Evolutionary conservation across 1,284 basidiomycete genomes (phyloP), one percentile per base, ranked within the genome.

Genomic region (Retiboletus flavoniger): DNA sequence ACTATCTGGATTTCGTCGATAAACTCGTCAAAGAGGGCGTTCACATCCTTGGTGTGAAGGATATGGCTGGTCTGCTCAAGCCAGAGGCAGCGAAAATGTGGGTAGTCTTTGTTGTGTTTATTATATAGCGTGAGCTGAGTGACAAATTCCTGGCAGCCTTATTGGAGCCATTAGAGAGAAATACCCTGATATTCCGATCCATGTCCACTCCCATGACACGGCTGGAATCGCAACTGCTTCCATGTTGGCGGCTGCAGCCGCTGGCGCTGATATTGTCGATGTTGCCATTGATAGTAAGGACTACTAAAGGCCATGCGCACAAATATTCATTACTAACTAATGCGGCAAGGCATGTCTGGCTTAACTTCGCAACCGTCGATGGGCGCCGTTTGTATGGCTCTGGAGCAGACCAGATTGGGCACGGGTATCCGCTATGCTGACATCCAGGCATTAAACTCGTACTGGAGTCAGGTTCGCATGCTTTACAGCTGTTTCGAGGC

Each of bases 161-260:
- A 86, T 99, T 66, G 89, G 93, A 61, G 88, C 94, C 24, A 95
- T 99, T 73, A 88, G 97, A 72, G 85, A 93, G 77, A 95, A 91
- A 67, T 92, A 98, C 76, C 97, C 97, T 38, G 94, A 98, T 72
- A 84, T 99, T 57, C 95, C 96, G 40, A 99, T 99, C 72, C 97
- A 99, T 73, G 95, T 99, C 42, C 97, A 99, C 80, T 98, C 97
- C 39, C 97, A 99, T 76, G 97, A 99, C 76, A 99, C 97, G 31
- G 97, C 97, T 55, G 97, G 97, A 76, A 99, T 99, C 68, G 93
- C 97, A 44, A 82, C 94, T 43, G 92, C 97, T 19, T 94, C 89
- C 68, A 99, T 99, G 97, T 76, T 99, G 57, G 96, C 97, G 11
- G 88, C 87, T 50, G 97, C 97, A 14, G 88, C 89, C 43, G 97